Base-by-base conservation (phyloP, 495 filamentous ascomycete species). In the Xylaria flabelliformis region DNA sequence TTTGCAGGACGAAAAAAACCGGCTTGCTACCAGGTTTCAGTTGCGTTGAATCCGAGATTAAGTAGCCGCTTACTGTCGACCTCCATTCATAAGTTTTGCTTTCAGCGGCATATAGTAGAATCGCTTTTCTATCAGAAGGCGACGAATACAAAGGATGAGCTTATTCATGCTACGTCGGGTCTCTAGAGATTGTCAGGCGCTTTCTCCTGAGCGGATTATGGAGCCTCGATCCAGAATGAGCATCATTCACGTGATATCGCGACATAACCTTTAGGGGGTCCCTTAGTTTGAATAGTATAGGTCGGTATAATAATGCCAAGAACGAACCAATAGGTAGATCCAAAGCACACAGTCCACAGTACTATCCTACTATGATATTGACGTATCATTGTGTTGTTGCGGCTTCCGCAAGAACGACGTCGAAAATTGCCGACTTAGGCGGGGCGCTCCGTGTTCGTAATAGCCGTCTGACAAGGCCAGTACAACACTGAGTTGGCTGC, bases 241-340 rank as follows among this genome's bases (percentile, higher is more conserved):
- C 74, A 69, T 76, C 74, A 77, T 75, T 68, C 74, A 77, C 74
- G 75, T 77, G 74, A 76, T 64, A 61, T 61, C 58, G 58, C 61
- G 39, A 44, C 61, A 64, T 44, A 19, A 15, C 7, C 26, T 44
- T 64, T 39, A 44, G 61, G 61, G 61, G 61, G 39, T 44, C 56
- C 17, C 53, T 58, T 21, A 51, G 48, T 26, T 34, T 13, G 0
- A 3, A 15, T n/a, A n/a, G n/a, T n/a, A 32, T 19, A 19, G 56
- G 51, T 26, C 24, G 56, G 17, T 7, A 19, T 10, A 32, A 34
- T 39, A 61, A 21, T 36, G 56, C 58, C 34, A 61, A 61, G 58
- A 39, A 41, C 19, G 8, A 61, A 39, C 58, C 56, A 59, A 19
- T 9, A 8, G n/a, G n/a, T n/a, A n/a, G 39, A 29, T 58, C 26